Evolutionary conservation across 148 eudicot genomes (phyloP).

Genomic region (Dysphania ambrosioides): DNA sequence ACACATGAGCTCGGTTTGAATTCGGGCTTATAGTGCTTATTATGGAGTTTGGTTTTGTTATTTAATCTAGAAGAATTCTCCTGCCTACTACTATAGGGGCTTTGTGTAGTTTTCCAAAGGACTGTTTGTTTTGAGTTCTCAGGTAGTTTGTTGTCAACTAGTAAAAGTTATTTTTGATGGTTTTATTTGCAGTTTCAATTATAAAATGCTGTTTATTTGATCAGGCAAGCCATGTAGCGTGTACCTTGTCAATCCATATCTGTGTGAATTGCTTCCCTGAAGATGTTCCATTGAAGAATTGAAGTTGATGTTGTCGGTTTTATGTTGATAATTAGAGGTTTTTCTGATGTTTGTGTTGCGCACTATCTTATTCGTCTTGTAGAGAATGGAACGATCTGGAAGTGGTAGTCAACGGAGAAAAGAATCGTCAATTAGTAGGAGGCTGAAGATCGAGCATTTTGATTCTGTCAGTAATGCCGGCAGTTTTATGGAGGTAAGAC

Average conservation of each 20-base stretch:
- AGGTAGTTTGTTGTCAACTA: slow-evolving; percentile 5
- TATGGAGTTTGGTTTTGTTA: background rate
- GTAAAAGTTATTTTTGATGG: background rate
- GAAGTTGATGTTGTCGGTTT: background rate
- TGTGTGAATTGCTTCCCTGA: slow-evolving; percentile 1
- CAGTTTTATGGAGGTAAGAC: slow-evolving; percentile 80
- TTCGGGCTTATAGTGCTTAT: too few relatives aligned
- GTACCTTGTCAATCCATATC: background rate
- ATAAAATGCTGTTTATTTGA: background rate
- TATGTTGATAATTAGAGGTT: background rate
- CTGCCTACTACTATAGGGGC: too few relatives aligned
- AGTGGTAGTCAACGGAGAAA: slow-evolving; percentile 48
- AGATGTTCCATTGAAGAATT: background rate
- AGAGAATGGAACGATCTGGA: slow-evolving; percentile 74
- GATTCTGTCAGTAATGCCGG: slow-evolving; percentile 65
- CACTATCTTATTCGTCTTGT: slow-evolving; percentile 11
- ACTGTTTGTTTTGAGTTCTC: background rate
- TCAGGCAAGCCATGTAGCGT: background rate
- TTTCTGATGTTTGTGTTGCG: slow-evolving; percentile 2
- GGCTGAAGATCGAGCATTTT: slow-evolving; percentile 41
- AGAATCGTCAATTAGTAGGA: slow-evolving; percentile 48
- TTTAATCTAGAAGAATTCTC: background rate
- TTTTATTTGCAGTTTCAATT: background rate
- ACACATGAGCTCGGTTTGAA: background rate
- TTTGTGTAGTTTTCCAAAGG: too few relatives aligned